Base-by-base conservation (phyloP, 2,329 filamentous ascomycete genomes). In the Fusarium sp. region DNA sequence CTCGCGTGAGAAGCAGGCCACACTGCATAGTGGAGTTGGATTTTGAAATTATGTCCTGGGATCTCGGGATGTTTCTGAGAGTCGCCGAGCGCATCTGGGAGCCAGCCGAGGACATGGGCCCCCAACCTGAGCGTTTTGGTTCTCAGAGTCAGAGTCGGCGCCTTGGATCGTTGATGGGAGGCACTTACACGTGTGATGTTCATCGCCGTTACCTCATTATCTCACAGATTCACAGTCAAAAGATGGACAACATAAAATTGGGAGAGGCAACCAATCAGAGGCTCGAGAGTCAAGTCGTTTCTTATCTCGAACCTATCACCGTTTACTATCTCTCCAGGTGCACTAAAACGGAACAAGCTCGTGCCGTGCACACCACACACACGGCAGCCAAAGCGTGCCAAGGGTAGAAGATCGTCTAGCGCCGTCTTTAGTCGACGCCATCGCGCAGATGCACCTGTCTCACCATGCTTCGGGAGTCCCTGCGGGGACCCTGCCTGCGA, bases 251-350 rank as follows among this genome's bases (percentile, higher is more conserved):
- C 81, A 83, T 78, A 78, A 85, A 85, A 83, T 76, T 77, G 71
- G 55, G 52, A 46, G 63, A 53, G 46, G 27, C 57, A 66, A 70
- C 83, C 83, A 84, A 85, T 85, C 81, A 83, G 25, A 12, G 47
- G 42, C 20, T 33, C n/a, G 63, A 57, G 60, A 65, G 64, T 52
- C 64, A 64, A 68, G 68, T 54, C 52, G 61, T 72, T 77, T 63
- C 83, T 85, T 85, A 85, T 85, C 83, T 82, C 73, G 70, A 73
- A 66, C 82, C 83, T 84, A 82, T 79, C 79, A 83, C 61, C 45
- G 55, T 49, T 63, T 54, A 31, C 68, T 63, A 65, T 74, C 62
- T 65, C 56, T 63, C 50, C 62, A 25, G 36, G 57, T 52, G 56
- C 64, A 71, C 75, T 74, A 76, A 75, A 74, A 74, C 72, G 46